Evolutionary conservation across 495 filamentous ascomycete genomes (phyloP).

Genomic region (Cetradonia linearis): DNA sequence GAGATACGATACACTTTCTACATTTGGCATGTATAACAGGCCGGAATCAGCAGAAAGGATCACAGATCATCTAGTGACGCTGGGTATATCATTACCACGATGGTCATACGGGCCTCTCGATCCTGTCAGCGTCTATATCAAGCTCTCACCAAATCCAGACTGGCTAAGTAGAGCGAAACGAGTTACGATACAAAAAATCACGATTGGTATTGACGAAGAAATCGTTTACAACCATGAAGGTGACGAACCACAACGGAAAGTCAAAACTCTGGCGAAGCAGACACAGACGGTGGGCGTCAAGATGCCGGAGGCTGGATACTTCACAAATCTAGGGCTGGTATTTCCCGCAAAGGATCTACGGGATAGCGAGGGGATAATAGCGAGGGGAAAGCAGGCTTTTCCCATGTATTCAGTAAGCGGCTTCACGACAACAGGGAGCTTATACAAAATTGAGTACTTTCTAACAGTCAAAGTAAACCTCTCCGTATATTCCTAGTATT

Average conservation of each 20-base stretch:
- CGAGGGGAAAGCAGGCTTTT: conserved; percentile 74
- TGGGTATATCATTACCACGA: conserved; percentile 80
- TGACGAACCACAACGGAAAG: conserved; percentile 87
- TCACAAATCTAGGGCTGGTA: conserved; percentile 81
- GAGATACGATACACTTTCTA: conserved; percentile 91
- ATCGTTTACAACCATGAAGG: conserved; percentile 96
- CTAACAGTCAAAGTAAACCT: conserved; percentile 75
- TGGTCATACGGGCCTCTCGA: conserved; percentile 97
- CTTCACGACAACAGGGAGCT: conserved; percentile 85
- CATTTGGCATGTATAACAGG: conserved; percentile 98
- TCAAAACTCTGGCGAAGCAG: conserved; percentile 76
- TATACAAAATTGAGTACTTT: conserved; percentile 98
- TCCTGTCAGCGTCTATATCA: conserved; percentile 91
- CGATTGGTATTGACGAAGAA: conserved; percentile 89
- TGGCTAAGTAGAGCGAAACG: conserved; percentile 82
- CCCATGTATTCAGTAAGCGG: conserved; percentile 79
- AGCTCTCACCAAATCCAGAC: conserved; percentile 81
- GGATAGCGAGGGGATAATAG: conserved; percentile 80
- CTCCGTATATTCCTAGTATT: neutral
- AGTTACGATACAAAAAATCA: conserved; percentile 90
- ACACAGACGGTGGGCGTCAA: conserved; percentile 71
- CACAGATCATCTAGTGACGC: conserved; percentile 80
- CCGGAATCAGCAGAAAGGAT: conserved; percentile 78
- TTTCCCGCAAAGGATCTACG: conserved; percentile 86
- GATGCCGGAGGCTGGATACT: conserved; percentile 76